These are phyloP conservation scores for Arthroderma sp. DNA, from an alignment of 2,329 filamentous ascomycete species.

Conservation along the genomic window DNA sequence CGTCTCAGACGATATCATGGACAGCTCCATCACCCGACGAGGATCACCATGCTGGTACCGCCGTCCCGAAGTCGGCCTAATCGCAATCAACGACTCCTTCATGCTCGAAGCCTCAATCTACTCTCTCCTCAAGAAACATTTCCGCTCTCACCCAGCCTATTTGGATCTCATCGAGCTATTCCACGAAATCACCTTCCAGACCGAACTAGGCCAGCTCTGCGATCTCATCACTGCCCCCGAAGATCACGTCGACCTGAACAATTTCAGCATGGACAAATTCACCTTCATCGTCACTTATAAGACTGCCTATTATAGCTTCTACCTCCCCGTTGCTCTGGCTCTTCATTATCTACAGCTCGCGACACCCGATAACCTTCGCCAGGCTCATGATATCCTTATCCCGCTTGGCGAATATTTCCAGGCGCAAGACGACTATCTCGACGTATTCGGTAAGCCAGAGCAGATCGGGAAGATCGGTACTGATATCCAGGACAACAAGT, in stretches of 20 bases:
- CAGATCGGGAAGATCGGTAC: slow-evolving; percentile 97
- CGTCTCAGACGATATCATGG: slow-evolving; percentile 98
- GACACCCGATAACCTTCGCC: slow-evolving; percentile 76
- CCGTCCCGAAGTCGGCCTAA: slow-evolving; percentile 75
- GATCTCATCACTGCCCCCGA: slow-evolving; percentile 93
- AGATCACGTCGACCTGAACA: slow-evolving; percentile 80
- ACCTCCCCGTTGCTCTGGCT: slow-evolving; percentile 86
- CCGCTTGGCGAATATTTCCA: slow-evolving; percentile 99
- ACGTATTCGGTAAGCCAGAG: slow-evolving; percentile 87
- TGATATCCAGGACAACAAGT: slow-evolving; percentile 99
- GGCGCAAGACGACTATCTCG: slow-evolving; percentile 95
- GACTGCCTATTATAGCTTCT: slow-evolving; percentile 98
- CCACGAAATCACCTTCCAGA: slow-evolving; percentile 88
- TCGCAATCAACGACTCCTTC: slow-evolving; percentile 97
- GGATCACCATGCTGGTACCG: slow-evolving; percentile 96
- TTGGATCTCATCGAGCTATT: slow-evolving; percentile 89
- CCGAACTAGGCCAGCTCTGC: slow-evolving; percentile 86
- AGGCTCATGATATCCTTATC: slow-evolving; percentile 82
- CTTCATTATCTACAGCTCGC: slow-evolving; percentile 75
- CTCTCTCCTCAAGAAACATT: slow-evolving; percentile 82
- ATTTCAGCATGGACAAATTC: slow-evolving; percentile 93
- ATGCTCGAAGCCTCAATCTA: slow-evolving; percentile 89
- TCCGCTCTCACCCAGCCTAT: slow-evolving; percentile 75
- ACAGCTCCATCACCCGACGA: slow-evolving; percentile 83
- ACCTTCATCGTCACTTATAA: slow-evolving; percentile 99